Evolutionary conservation across 306 rosid species (phyloP).

Genomic region (Hippophae tibetana): DNA sequence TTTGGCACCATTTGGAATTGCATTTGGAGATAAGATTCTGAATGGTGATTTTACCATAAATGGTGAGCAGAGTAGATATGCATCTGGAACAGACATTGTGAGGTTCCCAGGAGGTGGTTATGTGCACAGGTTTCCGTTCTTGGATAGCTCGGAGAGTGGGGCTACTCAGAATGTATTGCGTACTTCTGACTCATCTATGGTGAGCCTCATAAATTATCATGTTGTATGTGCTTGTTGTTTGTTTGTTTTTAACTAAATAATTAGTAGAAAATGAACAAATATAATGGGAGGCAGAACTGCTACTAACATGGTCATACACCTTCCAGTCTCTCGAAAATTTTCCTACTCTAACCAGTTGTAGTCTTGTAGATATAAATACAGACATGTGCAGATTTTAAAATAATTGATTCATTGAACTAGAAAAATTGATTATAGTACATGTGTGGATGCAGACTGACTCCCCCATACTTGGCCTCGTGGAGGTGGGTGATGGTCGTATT

Average conservation of each 20-base stretch:
- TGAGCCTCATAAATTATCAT: constrained; percentile 17
- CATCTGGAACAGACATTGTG: constrained; percentile 92
- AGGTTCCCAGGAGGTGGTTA: constrained; percentile 83
- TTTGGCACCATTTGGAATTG: constrained; percentile 92
- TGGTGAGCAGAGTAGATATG: constrained; percentile 90
- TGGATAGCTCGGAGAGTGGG: constrained; percentile 96
- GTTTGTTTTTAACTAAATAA: too few relatives aligned
- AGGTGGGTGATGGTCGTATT: constrained; percentile 57
- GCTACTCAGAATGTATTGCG: constrained; percentile 81
- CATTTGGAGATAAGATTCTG: constrained; percentile 89
- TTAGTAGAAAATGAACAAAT: too few relatives aligned
- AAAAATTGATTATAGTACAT: constrained; percentile 11
- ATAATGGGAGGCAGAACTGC: too few relatives aligned
- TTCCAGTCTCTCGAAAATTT: too few relatives aligned
- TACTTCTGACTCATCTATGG: constrained; percentile 57
- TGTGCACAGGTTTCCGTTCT: constrained; percentile 77
- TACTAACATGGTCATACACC: too few relatives aligned
- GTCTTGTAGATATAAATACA: too few relatives aligned
- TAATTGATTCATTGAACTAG: background rate
- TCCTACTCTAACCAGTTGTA: too few relatives aligned
- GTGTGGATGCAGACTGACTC: constrained; percentile 69
- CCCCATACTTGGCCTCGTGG: constrained; percentile 77
- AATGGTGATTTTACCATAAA: constrained; percentile 85
- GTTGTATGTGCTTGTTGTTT: too few relatives aligned
- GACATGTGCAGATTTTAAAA: background rate